These are phyloP conservation scores for Diaporthe sp. DNA, from an alignment of 2,329 filamentous ascomycete species.

Conservation along the genomic window DNA sequence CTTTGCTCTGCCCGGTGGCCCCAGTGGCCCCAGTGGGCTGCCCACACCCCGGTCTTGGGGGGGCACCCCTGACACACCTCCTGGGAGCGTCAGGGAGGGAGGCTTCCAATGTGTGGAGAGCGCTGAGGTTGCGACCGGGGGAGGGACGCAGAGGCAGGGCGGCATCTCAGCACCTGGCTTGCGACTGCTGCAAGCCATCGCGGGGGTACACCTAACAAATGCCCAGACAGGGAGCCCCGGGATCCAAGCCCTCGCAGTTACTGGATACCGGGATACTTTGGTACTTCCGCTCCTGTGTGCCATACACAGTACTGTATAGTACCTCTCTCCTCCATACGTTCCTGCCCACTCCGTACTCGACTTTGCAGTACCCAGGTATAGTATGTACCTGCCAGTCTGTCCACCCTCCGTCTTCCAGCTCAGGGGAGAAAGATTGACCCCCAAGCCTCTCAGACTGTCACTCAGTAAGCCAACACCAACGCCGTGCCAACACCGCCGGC, in stretches of 20 bases:
- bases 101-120: conserved; percentile 34
- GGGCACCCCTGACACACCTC: conserved; percentile 38
- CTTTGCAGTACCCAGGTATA: neutral
- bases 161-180: conserved; percentile 8
- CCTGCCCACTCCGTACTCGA: neutral
- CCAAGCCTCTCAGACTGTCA: conserved; percentile 1
- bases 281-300: neutral
- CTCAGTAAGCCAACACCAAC: conserved; percentile 16
- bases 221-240: conserved; percentile 24
- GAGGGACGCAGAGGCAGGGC: conserved; percentile 20
- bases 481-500: neutral
- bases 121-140: conserved; percentile 35
- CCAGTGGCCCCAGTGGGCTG: conserved; percentile 26
- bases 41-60: conserved; percentile 35
- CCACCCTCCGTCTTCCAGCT: neutral
- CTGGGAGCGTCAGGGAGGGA: conserved; percentile 39
- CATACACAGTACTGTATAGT: neutral
- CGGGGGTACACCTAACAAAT: conserved; percentile 32
- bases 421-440: neutral
- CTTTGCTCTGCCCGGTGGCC: conserved; percentile 27
- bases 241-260: neutral
- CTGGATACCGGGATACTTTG: neutral
- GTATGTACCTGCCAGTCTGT: neutral
- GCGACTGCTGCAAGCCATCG: conserved; percentile 26
- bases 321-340: neutral